Base-by-base conservation (phyloP, 1,139 yeast genomes). In the Hyphopichia khmerensis region DNA sequence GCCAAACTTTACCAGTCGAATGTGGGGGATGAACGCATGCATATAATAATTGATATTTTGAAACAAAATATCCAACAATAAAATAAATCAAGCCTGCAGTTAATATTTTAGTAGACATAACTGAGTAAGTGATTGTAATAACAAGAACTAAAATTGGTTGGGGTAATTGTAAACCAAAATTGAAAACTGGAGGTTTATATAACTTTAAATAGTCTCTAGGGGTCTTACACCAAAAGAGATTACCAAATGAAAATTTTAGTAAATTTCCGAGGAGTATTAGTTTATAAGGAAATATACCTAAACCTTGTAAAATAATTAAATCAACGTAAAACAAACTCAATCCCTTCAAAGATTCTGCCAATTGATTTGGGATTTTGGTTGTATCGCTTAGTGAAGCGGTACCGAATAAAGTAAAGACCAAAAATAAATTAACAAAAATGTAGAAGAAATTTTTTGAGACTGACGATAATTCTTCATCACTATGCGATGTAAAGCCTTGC, bases 361-460 rank as follows among this genome's bases (percentile, higher is more conserved):
- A 60, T 52, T 84, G 89, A 43, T 79, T 79, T 0, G 93, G 93
- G 38, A 86, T 77, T 51, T 34, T 80, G 42, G 76, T 64, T 4
- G 90, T 86, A 57, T 87, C 95, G 45, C 84, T 81, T 33, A 86
- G 69, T 43, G 83, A 74, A 3, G 88, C 84, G 0, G 95, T 85
- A 41, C 93, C 91, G 18, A 89, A 88, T 39, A 86, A 75, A 8
- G 95, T 86, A 64, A 88, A 88, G 43, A 88, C 89, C 61, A 88
- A 72, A 54, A 88, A 89, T 74, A 88, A 75, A 64, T 87, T 88
- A 58, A 88, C 87, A 60, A 89, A 88, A 33, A 87, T 83, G 62
- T 85, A 89, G 59, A 87, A 82, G 62, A 87, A 88, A 63, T 89
- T 88, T 67, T 89, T 88, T 46, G 86, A 78, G 13, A 88, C 82